Percentiles rank a stretch among this genome's conserved stretches.
These are phyloP conservation scores for Clonostachys rhizophaga DNA, from an alignment of 2,329 filamentous ascomycete genomes.

Conservation along the genomic window DNA sequence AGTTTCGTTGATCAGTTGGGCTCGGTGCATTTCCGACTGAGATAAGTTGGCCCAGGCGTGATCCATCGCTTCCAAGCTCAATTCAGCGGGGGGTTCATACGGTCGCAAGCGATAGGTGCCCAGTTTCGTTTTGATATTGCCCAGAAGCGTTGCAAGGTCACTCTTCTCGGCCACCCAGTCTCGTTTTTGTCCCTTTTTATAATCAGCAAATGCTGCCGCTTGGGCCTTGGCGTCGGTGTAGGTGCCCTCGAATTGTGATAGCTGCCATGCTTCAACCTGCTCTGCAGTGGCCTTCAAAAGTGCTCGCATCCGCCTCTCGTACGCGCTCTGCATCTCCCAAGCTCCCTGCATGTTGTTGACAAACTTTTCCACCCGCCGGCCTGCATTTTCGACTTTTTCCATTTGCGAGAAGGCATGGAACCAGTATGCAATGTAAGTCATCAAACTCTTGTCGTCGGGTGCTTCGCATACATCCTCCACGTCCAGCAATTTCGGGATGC, in stretches of 20 bases:
- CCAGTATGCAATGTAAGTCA: constrained; percentile 99
- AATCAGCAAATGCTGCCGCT: constrained; percentile 73
- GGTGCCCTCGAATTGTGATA: constrained; percentile 81
- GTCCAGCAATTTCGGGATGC: constrained; percentile 91
- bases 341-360: constrained; percentile 98
- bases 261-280: constrained; percentile 73
- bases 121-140: constrained; percentile 98
- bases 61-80: constrained; percentile 80
- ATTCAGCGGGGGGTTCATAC: constrained; percentile 82
- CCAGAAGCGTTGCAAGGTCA: constrained; percentile 84
- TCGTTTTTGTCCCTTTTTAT: constrained; percentile 87
- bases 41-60: constrained; percentile 76
- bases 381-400: constrained; percentile 97
- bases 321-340: constrained; percentile 99
- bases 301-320: constrained; percentile 84
- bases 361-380: constrained; percentile 94
- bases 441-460: constrained; percentile 92
- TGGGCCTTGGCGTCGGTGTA: constrained; percentile 91
- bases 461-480: constrained; percentile 98
- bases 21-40: constrained; percentile 79
- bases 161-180: constrained; percentile 98
- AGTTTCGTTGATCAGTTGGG: constrained; percentile 94
- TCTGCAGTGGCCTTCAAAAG: constrained; percentile 70
- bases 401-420: constrained; percentile 99
- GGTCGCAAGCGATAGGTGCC: constrained; percentile 88